Evolutionary conservation across 106 monocot genomes (phyloP).

Genomic region (Hemerocallis citrina): DNA sequence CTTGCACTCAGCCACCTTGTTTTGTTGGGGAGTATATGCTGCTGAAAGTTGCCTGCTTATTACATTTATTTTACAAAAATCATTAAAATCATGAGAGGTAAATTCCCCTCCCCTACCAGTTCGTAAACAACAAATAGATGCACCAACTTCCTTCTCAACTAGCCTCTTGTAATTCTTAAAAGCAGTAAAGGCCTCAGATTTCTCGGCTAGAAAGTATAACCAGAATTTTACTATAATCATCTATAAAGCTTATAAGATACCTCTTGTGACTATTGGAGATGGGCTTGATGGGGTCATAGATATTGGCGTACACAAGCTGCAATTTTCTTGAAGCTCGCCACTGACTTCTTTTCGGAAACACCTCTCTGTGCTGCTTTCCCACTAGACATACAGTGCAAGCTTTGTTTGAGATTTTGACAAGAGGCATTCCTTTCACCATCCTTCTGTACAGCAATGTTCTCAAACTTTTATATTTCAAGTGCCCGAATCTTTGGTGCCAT

Average conservation of each 20-base stretch:
- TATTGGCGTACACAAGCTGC: background rate
- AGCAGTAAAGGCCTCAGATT: background rate
- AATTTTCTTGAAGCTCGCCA: background rate
- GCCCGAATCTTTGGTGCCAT: too few species aligned
- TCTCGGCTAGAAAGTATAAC: too few species aligned
- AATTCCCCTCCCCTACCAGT: background rate
- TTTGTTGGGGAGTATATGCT: conserved; percentile 7
- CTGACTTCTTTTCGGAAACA: background rate
- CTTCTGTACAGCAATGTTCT: background rate
- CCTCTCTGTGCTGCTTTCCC: background rate
- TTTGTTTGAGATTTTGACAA: background rate
- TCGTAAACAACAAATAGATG: background rate
- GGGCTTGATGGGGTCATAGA: background rate
- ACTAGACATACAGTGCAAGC: conserved; percentile 1
- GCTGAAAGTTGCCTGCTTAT: background rate
- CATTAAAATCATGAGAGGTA: background rate
- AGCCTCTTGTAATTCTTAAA: background rate
- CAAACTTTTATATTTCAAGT: background rate
- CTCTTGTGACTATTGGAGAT: background rate
- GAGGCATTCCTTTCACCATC: background rate
- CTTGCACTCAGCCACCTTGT: background rate
- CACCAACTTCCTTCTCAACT: background rate
- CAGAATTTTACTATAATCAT: conserved; percentile 4
- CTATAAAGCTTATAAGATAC: background rate
- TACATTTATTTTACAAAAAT: background rate